Evolutionary conservation across 2,329 filamentous ascomycete genomes (phyloP).

Genomic region (Corynespora cassiicola): DNA sequence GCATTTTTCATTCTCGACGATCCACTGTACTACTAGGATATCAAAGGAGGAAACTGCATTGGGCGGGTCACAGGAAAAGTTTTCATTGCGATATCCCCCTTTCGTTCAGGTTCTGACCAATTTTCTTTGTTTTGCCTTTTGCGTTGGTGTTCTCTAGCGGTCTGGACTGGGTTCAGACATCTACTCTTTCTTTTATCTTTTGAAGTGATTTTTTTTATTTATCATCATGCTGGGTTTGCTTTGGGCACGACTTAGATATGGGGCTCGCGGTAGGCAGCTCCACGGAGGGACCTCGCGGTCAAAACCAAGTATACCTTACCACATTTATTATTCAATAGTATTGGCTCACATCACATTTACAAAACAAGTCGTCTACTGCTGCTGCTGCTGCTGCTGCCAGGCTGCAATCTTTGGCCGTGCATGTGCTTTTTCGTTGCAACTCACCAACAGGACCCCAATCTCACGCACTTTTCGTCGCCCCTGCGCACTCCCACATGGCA

Average conservation of each 20-base stretch:
- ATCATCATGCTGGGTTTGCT: conserved; percentile 10
- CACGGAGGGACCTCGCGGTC: conserved; percentile 20
- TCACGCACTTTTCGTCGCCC: conserved; percentile 14
- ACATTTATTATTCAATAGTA: conserved; percentile 28
- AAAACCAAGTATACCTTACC: conserved; percentile 31
- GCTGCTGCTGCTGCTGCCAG: conserved; percentile 3
- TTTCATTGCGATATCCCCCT: conserved; percentile 46
- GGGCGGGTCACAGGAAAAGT: conserved; percentile 45
- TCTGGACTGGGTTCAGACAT: conserved; percentile 34
- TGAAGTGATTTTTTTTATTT: conserved; percentile 15
- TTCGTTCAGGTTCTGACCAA: conserved; percentile 20
- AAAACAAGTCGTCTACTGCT: background rate
- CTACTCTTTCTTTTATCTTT: too few relatives aligned
- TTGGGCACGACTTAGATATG: conserved; percentile 21
- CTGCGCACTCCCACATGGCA: conserved; percentile 34
- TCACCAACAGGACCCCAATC: too few relatives aligned
- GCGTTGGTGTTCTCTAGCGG: conserved; percentile 20
- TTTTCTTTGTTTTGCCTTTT: conserved; percentile 23
- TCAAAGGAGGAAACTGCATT: conserved; percentile 35
- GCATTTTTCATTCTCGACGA: conserved; percentile 37
- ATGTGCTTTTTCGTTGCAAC: conserved; percentile 7
- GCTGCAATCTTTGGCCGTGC: conserved; percentile 16
- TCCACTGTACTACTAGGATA: conserved; percentile 43
- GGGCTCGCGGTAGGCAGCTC: conserved; percentile 9
- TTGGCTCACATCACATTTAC: conserved; percentile 12